These are phyloP conservation scores for Naganishia onofrii DNA, from an alignment of 768 basidiomycete genomes.

Conservation along the genomic window DNA sequence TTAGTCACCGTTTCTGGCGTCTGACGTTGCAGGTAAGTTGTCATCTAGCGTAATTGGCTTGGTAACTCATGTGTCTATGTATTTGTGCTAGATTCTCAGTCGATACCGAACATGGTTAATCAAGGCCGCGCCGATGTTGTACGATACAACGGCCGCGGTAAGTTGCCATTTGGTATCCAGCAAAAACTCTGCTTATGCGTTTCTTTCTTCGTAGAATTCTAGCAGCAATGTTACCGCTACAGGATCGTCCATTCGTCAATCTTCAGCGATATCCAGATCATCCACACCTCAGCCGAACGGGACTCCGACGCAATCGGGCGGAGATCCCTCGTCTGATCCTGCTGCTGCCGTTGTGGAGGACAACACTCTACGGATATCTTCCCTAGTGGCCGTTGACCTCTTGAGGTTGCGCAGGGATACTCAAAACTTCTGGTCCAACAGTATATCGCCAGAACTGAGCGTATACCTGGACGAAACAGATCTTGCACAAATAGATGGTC, in stretches of 20 bases:
- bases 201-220: slow-evolving; percentile 1
- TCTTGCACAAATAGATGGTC: slow-evolving; percentile 50
- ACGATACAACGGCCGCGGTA: slow-evolving; percentile 6
- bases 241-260: slow-evolving; percentile 10
- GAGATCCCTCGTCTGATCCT: slow-evolving; percentile 38
- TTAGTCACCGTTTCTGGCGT: slow-evolving; percentile 84
- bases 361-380: slow-evolving; percentile 62
- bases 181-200: neutral
- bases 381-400: slow-evolving; percentile 69
- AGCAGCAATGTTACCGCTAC: neutral
- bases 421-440: slow-evolving; percentile 65
- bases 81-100: slow-evolving; percentile 64
- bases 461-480: slow-evolving; percentile 19
- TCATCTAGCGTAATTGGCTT: neutral
- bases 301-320: slow-evolving; percentile 25
- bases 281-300: slow-evolving; percentile 19
- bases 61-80: neutral
- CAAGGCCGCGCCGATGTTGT: slow-evolving; percentile 51
- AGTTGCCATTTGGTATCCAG: neutral
- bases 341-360: slow-evolving; percentile 61
- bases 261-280: slow-evolving; percentile 4
- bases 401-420: slow-evolving; percentile 60
- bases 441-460: slow-evolving; percentile 65
- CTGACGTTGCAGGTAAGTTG: slow-evolving; percentile 75
- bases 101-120: slow-evolving; percentile 79